These are phyloP conservation scores for Dissophora ornata DNA, from an alignment of 192 early-diverging fungal genomes.

Conservation along the genomic window DNA sequence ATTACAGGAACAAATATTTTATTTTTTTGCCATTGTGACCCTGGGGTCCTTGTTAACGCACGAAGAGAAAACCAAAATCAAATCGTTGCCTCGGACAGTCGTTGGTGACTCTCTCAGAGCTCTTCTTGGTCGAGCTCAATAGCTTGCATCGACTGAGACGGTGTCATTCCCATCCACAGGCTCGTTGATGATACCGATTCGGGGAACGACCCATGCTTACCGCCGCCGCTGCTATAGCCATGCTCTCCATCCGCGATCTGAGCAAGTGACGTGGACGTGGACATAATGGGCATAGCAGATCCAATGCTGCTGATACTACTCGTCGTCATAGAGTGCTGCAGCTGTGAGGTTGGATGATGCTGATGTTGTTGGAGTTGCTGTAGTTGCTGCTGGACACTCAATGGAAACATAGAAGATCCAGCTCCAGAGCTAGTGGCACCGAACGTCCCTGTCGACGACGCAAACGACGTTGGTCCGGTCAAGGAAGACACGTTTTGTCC, in stretches of 20 bases:
- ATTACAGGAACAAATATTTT: no score
- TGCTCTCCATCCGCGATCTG: background rate
- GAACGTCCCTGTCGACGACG: conserved; percentile 18
- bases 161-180: conserved; percentile 3
- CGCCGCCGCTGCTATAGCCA: no score
- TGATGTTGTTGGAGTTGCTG: conserved; percentile 39
- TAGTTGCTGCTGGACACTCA: conserved; percentile 25
- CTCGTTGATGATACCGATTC: background rate
- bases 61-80: no score
- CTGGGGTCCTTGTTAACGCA: no score
- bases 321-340: conserved; percentile 35
- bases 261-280: conserved; percentile 16
- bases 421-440: background rate
- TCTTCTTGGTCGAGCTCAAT: conserved; percentile 20
- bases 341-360: conserved; percentile 32
- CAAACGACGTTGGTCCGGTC: background rate
- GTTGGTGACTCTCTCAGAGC: no score
- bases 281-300: conserved; percentile 8
- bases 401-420: background rate
- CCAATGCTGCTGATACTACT: conserved; percentile 44
- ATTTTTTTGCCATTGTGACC: no score
- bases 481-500: background rate
- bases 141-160: background rate
- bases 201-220: background rate
- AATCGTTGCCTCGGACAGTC: no score